Conservation (phyloP, 1,284 basidiomycete species). For the Puccinia brachypodii region DNA sequence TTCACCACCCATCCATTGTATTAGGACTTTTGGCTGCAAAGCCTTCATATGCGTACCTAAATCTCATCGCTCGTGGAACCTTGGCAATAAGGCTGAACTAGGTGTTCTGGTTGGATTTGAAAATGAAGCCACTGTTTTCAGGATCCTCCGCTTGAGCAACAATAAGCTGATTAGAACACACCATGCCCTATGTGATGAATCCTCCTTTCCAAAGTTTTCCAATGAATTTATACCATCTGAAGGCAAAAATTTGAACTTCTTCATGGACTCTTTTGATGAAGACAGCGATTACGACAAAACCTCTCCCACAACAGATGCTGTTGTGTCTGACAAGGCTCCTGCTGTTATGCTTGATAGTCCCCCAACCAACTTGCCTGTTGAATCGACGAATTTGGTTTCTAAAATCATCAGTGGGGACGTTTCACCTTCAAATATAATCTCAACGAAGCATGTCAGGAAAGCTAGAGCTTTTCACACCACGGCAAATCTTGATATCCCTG, state of each 20-base stretch:
- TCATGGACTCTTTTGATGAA: background rate
- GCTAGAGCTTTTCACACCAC: background rate
- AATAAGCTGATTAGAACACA: background rate
- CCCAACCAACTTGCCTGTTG: background rate
- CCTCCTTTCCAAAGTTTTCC: background rate
- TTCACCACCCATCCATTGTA: background rate
- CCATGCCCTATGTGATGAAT: background rate
- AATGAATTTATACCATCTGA: too few relatives aligned
- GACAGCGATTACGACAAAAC: background rate
- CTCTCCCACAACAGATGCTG: too few relatives aligned
- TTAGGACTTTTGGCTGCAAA: background rate
- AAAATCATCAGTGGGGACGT: background rate
- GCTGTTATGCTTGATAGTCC: too few relatives aligned
- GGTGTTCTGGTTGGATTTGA: background rate
- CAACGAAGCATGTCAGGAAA: background rate
- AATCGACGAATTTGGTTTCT: background rate
- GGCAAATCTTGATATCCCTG: background rate
- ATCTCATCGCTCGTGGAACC: background rate
- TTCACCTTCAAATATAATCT: background rate
- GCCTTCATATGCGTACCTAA: background rate
- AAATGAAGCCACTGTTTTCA: background rate
- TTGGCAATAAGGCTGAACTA: background rate
- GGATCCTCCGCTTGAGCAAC: background rate
- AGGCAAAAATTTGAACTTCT: background rate
- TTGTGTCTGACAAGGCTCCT: too few relatives aligned